phyloP scores from a whole-genome alignment of 345 rosid species.

The Draba incana region DNA sequence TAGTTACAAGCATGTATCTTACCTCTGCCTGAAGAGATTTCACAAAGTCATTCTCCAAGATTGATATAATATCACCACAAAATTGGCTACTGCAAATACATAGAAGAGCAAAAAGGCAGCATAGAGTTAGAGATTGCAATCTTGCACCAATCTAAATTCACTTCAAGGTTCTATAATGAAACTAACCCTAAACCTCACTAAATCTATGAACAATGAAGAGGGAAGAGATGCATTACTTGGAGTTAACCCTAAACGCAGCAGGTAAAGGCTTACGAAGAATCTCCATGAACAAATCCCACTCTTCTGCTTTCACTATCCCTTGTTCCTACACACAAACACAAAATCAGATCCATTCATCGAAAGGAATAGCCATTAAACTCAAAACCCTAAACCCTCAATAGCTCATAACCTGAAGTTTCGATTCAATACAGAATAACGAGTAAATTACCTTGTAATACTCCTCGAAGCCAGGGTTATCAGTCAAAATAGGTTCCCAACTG shows the following conservation, averaged over 20 bases:
- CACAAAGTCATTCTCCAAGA: conserved; percentile 78
- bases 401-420: background rate
- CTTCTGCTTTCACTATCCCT: conserved; percentile 70
- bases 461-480: conserved; percentile 74
- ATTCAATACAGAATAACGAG: conserved; percentile 1
- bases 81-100: conserved; percentile 78
- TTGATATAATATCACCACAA: conserved; percentile 62
- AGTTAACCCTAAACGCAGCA: conserved; percentile 87
- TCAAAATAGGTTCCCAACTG: conserved; percentile 47
- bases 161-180: background rate
- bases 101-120: background rate
- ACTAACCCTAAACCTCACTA: conserved; percentile 16
- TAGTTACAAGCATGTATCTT: conserved; percentile 10
- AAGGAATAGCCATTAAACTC: background rate
- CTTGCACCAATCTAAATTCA: conserved; percentile 2
- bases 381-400: conserved; percentile 15
- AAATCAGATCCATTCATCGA: conserved; percentile 4
- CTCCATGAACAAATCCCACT: conserved; percentile 76
- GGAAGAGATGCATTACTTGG: conserved; percentile 49
- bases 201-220: conserved; percentile 4
- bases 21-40: conserved; percentile 78
- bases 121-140: background rate
- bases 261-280: conserved; percentile 81
- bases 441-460: conserved; percentile 83
- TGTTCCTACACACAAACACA: conserved; percentile 54